Percentiles rank a stretch among this genome's conserved stretches.
phyloP scores from a whole-genome alignment of 305 asterid genomes.

The Ajuga reptans region DNA sequence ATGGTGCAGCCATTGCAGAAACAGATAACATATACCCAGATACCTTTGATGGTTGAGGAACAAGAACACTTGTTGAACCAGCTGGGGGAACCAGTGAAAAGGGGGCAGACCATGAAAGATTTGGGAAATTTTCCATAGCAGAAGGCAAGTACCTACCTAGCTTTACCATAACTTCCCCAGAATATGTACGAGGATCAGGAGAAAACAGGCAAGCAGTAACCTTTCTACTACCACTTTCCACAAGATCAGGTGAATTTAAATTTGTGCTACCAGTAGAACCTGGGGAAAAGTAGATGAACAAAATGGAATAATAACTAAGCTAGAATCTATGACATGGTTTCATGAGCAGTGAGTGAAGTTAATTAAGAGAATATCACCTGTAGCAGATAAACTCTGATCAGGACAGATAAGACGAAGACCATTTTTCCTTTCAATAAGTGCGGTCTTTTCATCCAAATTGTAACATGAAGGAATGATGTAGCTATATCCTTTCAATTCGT shows the following conservation, averaged over 20 bases:
- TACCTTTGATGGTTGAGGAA: constrained; percentile 65
- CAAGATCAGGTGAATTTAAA: constrained; percentile 34
- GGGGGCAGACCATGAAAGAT: constrained; percentile 65
- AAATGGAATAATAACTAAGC: constrained; percentile 16
- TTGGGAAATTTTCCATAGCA: constrained; percentile 38
- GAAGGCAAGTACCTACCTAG: constrained; percentile 56
- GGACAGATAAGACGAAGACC: constrained; percentile 70
- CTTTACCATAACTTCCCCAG: constrained; percentile 64
- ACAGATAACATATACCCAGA: constrained; percentile 78
- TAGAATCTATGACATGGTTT: constrained; percentile 15
- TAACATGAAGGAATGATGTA: constrained; percentile 74
- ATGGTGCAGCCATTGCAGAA: constrained; percentile 82
- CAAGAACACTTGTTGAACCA: constrained; percentile 70
- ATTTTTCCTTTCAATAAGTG: constrained; percentile 43
- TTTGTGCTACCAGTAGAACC: constrained; percentile 38
- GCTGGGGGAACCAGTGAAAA: constrained; percentile 89
- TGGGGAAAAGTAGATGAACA: constrained; percentile 30
- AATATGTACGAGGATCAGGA: constrained; percentile 64
- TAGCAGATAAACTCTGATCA: constrained; percentile 39
- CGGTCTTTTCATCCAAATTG: constrained; percentile 53
- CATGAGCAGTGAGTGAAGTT: constrained; percentile 23
- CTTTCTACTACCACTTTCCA: constrained; percentile 35
- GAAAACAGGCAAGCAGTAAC: constrained; percentile 73
- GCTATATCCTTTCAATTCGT: constrained; percentile 54
- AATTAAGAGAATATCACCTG: constrained; percentile 26